Percentiles rank a stretch among this genome's conserved stretches.
Evolutionary conservation across 23 red algal genomes (phyloP).

Genomic region (Agarophyton chilense): DNA sequence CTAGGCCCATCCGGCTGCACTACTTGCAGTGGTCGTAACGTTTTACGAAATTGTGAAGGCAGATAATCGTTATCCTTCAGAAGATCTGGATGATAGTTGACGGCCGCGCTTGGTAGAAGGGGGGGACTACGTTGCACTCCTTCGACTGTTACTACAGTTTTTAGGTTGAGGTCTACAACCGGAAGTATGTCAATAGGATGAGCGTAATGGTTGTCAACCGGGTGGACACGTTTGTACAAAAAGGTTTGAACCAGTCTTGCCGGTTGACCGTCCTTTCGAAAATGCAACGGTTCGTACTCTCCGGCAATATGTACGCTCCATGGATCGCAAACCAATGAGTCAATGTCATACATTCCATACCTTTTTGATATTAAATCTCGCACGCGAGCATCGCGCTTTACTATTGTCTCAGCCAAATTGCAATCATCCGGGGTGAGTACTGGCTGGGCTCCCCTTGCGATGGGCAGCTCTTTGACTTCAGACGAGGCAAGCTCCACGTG

Average conservation of each 20-base stretch:
- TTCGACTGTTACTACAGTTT: constrained; percentile 54
- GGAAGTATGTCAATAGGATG: constrained; percentile 78
- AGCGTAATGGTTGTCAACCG: constrained; percentile 88
- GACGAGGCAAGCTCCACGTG: not conserved
- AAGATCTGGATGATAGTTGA: constrained; percentile 58
- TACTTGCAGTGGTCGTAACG: constrained; percentile 25
- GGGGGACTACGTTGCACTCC: constrained; percentile 33
- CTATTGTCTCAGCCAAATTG: constrained; percentile 38
- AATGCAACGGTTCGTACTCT: constrained; percentile 1
- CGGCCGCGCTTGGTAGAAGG: not conserved
- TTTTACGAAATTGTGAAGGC: not conserved
- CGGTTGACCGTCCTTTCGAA: constrained; percentile 31
- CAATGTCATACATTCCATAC: constrained; percentile 48
- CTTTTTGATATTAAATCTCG: not conserved
- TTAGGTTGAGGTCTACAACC: constrained; percentile 71
- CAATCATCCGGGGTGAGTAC: constrained; percentile 63
- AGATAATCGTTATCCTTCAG: constrained; percentile 29
- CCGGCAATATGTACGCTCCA: constrained; percentile 60
- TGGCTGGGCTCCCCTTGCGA: constrained; percentile 21
- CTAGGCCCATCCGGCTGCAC: constrained; percentile 81
- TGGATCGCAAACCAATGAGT: constrained; percentile 51
- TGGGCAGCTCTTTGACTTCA: not conserved
- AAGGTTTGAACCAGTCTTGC: constrained; percentile 58
- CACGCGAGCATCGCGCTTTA: constrained; percentile 9
- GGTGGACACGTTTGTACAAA: constrained; percentile 37